These are phyloP conservation scores for Trichosporon inkin DNA, from an alignment of 1,284 basidiomycete species.

Conservation along the genomic window DNA sequence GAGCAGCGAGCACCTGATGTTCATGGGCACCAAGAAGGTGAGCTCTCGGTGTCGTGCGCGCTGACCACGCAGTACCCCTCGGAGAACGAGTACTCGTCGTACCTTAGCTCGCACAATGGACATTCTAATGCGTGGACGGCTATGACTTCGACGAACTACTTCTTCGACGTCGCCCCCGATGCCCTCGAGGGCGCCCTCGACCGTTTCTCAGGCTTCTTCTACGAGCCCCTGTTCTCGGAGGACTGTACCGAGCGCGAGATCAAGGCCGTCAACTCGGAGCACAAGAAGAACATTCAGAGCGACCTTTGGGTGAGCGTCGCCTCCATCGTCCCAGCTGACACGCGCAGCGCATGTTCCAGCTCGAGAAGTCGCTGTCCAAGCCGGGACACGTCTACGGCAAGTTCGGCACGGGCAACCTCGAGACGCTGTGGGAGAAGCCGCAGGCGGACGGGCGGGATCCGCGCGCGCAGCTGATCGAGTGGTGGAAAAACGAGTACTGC, in stretches of 20 bases:
- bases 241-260: slow-evolving; percentile 92
- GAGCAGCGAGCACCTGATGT: slow-evolving; percentile 87
- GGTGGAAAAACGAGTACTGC: slow-evolving; percentile 92
- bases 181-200: slow-evolving; percentile 79
- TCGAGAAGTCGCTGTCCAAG: slow-evolving; percentile 83
- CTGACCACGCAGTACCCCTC: slow-evolving; percentile 65
- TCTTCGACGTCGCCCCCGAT: slow-evolving; percentile 83
- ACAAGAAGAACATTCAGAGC: slow-evolving; percentile 95
- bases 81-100: slow-evolving; percentile 92
- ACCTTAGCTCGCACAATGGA: slow-evolving; percentile 85
- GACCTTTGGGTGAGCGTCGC: slow-evolving; percentile 66
- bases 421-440: slow-evolving; percentile 67
- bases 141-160: slow-evolving; percentile 79
- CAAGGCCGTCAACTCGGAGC: slow-evolving; percentile 95
- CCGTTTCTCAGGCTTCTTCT: slow-evolving; percentile 92
- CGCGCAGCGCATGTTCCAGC: slow-evolving; percentile 89
- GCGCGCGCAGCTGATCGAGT: slow-evolving; percentile 83
- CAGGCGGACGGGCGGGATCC: slow-evolving; percentile 70
- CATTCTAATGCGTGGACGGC: slow-evolving; percentile 91
- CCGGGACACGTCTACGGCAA: slow-evolving; percentile 83
- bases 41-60: background rate
- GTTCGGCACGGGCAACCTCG: slow-evolving; percentile 84
- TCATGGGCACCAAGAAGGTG: slow-evolving; percentile 62
- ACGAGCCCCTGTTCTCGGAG: slow-evolving; percentile 78
- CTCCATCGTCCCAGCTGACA: background rate